Evolutionary conservation across 768 basidiomycete genomes (phyloP), one percentile per base, ranked within the genome.

Genomic region (Termitomyces sp.): DNA sequence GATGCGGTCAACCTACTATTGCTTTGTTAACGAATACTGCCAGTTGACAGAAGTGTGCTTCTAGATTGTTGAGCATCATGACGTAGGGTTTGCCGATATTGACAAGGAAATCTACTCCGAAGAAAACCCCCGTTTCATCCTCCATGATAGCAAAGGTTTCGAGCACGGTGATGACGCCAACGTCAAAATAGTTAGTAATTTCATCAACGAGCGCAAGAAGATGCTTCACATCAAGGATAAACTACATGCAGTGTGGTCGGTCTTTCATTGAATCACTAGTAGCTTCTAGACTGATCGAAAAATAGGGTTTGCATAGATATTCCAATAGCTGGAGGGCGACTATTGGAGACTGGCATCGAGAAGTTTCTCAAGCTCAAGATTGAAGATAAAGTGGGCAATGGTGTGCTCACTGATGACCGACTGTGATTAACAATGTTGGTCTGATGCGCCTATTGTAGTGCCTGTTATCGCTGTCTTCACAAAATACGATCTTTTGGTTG

Each of bases 381-480:
- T 2, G 44, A 33, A 3, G 44, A 40, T 1, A 55, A 60, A 28
- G 52, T 64, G 15, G 56, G 62, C 2, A 48, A 60, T 21, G 62
- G 67, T 61, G 54, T 53, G 44, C 23, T 33, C 31, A 9, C 3
- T 23, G 17, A 21, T 40, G 19, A 12, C 5, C 35, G 5, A 37
- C 11, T 9, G 23, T 46, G 17, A 44, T 42, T 1, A 21, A 46
- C 54, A 48, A 35, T 35, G 11, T 9, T 35, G 12, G 11, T 49
- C 23, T 43, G 1, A 56, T 19, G 35, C 17, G n/a, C 19, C 7
- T 15, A 12, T 28, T 19, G 19, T 17, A 71, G 69, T 70, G 1
- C 71, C 71, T 19, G 55, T 71, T 26, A 63, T 73, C 26, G 66
- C 65, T n/a, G 66, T 73, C 1, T 72, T 73, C 60, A 73, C 71